Base-by-base conservation (phyloP, 148 eudicot genomes). In the Camellia sinensis region DNA sequence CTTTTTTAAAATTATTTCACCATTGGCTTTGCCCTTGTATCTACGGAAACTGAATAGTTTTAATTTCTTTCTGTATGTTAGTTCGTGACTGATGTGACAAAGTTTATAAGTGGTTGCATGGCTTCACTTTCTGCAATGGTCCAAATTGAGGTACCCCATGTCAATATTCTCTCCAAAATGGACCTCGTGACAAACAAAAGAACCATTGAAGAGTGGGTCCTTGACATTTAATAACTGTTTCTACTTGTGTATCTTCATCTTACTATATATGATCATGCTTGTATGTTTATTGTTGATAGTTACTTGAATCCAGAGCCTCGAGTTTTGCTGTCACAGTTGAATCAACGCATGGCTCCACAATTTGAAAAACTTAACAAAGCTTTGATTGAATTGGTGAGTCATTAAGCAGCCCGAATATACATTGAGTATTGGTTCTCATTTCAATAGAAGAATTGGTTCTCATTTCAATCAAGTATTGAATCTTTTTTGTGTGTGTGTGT, bases 61-160 rank as follows among this genome's bases (percentile, higher is more conserved):
- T 41, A 40, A 41, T 19, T 48, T 69, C 48, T 40, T 67, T 77
- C 57, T 54, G 3, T 48, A 0, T 22, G 46, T 73, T 59, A 87
- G 99, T 94, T 96, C 82, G 89, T 96, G 84, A 96, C 98, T 17
- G 99, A 96, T 72, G 98, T 96, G 77, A 89, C 99, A 80, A 96
- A 96, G 89, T 96, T 96, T 84, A 92, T 94, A 46, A 94, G 99
- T 82, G 97, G 99, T 15, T 96, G 99, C 80, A 89, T 96, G 92
- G 85, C 99, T 9, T 96, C 98, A 54, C 94, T 96, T 67, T 93
- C 98, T 60, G 98, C 98, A 2, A 96, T 96, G 98, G 87, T 93
- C 85, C 98, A 96, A 88, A 94, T 96, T 63, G 99, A 96, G 80
- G 71, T 93, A 10, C 99, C 99, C 65, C 93, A 93, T 80, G 88